Percentiles rank a stretch among this genome's conserved stretches.
Conservation (phyloP, 2,329 filamentous ascomycete genomes). For the Colletotrichum musicola region DNA sequence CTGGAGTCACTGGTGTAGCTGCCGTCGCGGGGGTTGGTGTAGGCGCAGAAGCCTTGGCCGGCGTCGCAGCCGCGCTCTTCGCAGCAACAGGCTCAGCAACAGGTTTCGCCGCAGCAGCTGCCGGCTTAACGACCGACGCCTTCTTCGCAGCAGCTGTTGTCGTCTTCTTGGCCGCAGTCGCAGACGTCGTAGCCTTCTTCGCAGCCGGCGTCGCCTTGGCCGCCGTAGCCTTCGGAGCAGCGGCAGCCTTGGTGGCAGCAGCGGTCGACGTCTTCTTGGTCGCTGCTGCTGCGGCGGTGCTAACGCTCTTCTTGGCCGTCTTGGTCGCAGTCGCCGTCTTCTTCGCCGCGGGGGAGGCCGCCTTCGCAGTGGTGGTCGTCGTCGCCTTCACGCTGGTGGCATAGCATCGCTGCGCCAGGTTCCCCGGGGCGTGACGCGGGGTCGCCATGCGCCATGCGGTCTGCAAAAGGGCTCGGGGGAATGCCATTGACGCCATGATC, state of each 20-base stretch:
- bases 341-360: constrained; percentile 5
- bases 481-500: constrained; percentile 23
- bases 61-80: not conserved
- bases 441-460: constrained; percentile 17
- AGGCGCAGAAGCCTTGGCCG: not conserved
- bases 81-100: not conserved
- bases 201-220: constrained; percentile 5
- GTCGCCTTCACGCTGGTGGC: constrained; percentile 26
- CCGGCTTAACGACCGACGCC: not conserved
- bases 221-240: not conserved
- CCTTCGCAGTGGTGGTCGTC: not conserved
- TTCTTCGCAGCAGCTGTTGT: not conserved
- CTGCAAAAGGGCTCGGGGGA: constrained; percentile 24
- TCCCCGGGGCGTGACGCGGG: constrained; percentile 5
- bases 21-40: not conserved
- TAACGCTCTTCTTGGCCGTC: constrained; percentile 32
- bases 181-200: constrained; percentile 24
- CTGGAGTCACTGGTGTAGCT: not conserved
- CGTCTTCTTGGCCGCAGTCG: not conserved
- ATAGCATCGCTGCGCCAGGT: constrained; percentile 34
- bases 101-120: not conserved
- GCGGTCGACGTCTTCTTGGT: constrained; percentile 15
- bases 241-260: not conserved
- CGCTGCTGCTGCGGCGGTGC: constrained; percentile 21
- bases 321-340: constrained; percentile 18